These are phyloP conservation scores for Curvularia spicifera DNA, from an alignment of 2,329 filamentous ascomycete genomes.

Conservation along the genomic window DNA sequence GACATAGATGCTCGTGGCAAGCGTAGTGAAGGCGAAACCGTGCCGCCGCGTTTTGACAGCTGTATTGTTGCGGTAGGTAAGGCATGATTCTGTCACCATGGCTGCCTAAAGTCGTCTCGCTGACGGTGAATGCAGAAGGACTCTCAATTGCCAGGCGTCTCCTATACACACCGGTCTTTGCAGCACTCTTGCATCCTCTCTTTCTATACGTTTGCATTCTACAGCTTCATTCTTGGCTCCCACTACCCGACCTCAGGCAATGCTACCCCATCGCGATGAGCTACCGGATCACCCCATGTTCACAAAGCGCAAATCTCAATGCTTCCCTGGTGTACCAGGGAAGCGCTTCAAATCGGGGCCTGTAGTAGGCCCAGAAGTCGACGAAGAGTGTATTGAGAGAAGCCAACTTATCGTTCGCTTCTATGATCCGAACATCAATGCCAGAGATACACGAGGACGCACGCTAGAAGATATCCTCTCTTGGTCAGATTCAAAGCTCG, in stretches of 20 bases:
- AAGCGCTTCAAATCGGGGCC: constrained; percentile 28
- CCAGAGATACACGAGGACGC: constrained; percentile 50
- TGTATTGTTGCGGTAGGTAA: not conserved
- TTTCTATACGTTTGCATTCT: constrained; percentile 13
- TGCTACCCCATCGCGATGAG: no score
- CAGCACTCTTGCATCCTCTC: constrained; percentile 7
- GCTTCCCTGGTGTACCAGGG: constrained; percentile 6
- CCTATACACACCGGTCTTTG: constrained; percentile 8
- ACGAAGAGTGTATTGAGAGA: constrained; percentile 1
- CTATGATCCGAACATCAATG: constrained; percentile 53
- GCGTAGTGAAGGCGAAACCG: constrained; percentile 7
- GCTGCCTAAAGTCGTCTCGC: constrained; percentile 11
- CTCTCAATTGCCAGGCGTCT: constrained; percentile 7
- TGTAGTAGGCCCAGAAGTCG: constrained; percentile 3
- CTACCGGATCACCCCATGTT: not conserved
- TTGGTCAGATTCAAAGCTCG: constrained; percentile 53
- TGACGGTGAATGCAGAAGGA: constrained; percentile 14
- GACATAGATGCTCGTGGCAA: constrained; percentile 1
- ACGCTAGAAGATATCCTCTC: constrained; percentile 56
- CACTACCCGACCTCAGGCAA: not conserved
- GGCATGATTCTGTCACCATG: constrained; percentile 16
- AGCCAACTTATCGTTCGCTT: constrained; percentile 51
- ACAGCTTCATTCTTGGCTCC: constrained; percentile 10
- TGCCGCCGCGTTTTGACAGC: not conserved
- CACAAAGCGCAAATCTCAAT: not conserved